Base-by-base conservation (phyloP, 495 filamentous ascomycete species). In the Talaromyces nanjingensis region DNA sequence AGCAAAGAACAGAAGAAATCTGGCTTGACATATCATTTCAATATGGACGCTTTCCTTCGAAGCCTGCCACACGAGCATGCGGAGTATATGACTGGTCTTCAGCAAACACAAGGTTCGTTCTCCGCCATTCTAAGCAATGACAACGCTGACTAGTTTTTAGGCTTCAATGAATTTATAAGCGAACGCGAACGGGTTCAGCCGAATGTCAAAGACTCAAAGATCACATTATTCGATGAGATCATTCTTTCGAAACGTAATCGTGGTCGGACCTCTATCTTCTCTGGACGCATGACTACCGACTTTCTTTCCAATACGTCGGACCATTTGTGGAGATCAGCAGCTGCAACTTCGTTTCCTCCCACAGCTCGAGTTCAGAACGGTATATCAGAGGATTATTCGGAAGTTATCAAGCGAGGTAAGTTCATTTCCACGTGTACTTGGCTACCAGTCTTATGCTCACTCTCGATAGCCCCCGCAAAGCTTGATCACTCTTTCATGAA, bases 131-230 rank as follows among this genome's bases (percentile, higher is more conserved):
- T 11, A 22, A 11, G 61, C 9, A 49, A 27, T 18, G 20, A 6
- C 31, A 42, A 22, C 2, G 24, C 59, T 60, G 20, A 60, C 27
- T 52, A 18, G 33, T 11, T 29, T 24, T 20, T 57, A 93, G 92
- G 83, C 16, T 97, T 98, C 75, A 96, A 96, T 71, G 92, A 97
- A 74, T 98, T 98, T 71, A 93, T 97, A 69, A 91, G 96, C 71
- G 91, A 96, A 58, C 87, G 94, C 34, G 94, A 98, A 72, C 64
- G 74, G 39, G 68, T 72, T 1, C 78, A 71, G 16, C 76, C 79
- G 31, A 79, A 77, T 60, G 64, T 69, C 22, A 84, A 82, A 54
- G 84, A 88, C 64, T 88, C 92, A 3, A 67, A 81, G 8, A 90
- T 98, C 71, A 86, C 91, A 60, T 81, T 98, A 24, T 98, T 98